phyloP scores from a whole-genome alignment of 768 basidiomycete genomes.

The Pleurotus djamor region DNA sequence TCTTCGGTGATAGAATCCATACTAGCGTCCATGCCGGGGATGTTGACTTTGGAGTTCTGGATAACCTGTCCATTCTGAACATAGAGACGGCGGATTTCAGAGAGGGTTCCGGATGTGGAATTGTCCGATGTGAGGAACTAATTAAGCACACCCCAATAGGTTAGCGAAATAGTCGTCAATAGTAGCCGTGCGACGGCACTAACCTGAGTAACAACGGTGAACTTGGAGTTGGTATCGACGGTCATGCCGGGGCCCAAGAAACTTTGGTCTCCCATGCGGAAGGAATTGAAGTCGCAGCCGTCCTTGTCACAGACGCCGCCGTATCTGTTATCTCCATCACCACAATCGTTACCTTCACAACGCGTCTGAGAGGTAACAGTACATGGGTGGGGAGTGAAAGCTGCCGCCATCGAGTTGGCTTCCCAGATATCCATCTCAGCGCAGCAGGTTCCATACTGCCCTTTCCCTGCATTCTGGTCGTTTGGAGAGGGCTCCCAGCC shows the following conservation, averaged over 20 bases:
- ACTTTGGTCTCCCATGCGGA: conserved; percentile 31
- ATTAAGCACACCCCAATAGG: too few species aligned
- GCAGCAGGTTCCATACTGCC: conserved; percentile 35
- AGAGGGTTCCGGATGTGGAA: conserved; percentile 31
- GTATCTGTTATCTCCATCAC: conserved; percentile 24
- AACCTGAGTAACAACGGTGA: conserved; percentile 38
- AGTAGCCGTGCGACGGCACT: neutral
- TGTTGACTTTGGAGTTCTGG: conserved; percentile 30
- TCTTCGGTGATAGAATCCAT: conserved; percentile 34
- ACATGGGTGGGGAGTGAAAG: conserved; percentile 40
- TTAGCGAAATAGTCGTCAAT: neutral
- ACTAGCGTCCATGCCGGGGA: conserved; percentile 24
- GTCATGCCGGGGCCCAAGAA: conserved; percentile 34
- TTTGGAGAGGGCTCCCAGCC: conserved; percentile 27
- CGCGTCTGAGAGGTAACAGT: conserved; percentile 22
- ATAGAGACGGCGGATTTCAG: conserved; percentile 39
- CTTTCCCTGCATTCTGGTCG: conserved; percentile 34
- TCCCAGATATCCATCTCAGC: conserved; percentile 45
- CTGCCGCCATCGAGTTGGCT: conserved; percentile 37
- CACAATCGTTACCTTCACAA: conserved; percentile 29
- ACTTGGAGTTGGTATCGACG: conserved; percentile 32
- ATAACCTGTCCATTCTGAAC: conserved; percentile 37
- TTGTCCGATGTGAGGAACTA: conserved; percentile 36
- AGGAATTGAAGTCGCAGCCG: conserved; percentile 48
- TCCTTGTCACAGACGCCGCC: conserved; percentile 35